Evolutionary conservation across 148 eudicot species (phyloP).

Genomic region (Rhododendron kiyosumense): DNA sequence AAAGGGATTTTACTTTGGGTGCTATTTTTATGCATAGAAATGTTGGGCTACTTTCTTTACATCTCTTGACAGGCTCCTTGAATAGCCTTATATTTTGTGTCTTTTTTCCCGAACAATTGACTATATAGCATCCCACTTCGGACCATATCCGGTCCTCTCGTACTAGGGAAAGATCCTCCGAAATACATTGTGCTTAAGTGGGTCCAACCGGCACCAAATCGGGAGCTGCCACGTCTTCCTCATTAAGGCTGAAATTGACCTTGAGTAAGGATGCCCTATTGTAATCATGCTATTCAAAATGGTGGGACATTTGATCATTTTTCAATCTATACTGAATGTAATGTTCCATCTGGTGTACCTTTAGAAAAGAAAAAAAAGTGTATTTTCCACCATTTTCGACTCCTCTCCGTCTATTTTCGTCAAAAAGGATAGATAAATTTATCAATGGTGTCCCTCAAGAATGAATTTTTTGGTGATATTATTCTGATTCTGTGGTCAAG

Average conservation of each 20-base stretch:
- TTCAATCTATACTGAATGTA: neutral
- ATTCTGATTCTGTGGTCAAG: constrained; percentile 6
- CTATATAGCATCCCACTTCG: neutral
- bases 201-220: neutral
- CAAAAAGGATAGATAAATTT: neutral
- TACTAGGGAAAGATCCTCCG: neutral
- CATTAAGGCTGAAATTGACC: neutral
- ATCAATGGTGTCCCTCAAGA: neutral
- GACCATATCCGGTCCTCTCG: neutral
- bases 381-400: neutral
- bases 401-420: neutral
- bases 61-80: neutral
- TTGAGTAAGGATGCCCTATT: neutral
- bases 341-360: neutral
- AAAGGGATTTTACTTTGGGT: neutral
- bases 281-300: neutral
- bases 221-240: neutral
- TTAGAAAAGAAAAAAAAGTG: neutral
- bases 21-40: neutral
- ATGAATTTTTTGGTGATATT: neutral
- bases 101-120: neutral
- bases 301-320: neutral
- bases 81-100: neutral
- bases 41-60: neutral
- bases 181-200: neutral